Evolutionary conservation across 2,329 filamentous ascomycete species (phyloP).

Genomic region (Elsinoe fawcettii): DNA sequence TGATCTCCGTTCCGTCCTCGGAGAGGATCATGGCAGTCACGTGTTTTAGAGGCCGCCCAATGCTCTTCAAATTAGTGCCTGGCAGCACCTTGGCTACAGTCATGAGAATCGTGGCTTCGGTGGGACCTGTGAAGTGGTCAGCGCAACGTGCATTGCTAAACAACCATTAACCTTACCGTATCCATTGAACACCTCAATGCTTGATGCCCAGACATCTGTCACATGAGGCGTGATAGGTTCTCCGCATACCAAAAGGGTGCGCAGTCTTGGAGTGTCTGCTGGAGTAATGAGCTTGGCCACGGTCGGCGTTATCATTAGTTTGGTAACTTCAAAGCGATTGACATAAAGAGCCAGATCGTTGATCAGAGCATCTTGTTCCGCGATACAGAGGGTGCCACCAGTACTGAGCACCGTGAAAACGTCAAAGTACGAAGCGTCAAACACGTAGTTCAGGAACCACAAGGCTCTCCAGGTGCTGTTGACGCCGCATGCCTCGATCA

Average conservation of each 20-base stretch:
- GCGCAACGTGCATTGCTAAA: not conserved
- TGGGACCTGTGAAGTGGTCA: not conserved
- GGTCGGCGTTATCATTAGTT: not conserved
- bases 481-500: not conserved
- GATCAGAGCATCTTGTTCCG: not conserved
- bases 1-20: not conserved
- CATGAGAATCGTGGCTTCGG: not conserved
- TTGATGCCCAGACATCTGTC: not conserved
- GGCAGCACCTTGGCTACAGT: not conserved
- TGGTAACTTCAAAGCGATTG: not conserved
- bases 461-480: not conserved
- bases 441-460: not conserved
- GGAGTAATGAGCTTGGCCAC: not conserved
- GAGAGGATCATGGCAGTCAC: not conserved
- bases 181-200: not conserved
- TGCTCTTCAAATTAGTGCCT: not conserved
- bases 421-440: conserved; percentile 20
- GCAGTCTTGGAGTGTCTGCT: not conserved
- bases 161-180: not conserved
- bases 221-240: not conserved
- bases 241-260: not conserved
- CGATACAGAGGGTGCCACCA: not conserved
- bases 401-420: not conserved
- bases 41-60: not conserved
- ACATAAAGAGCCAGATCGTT: not conserved